phyloP scores from a whole-genome alignment of 2,329 filamentous ascomycete genomes.

The Dissoconium aciculare region DNA sequence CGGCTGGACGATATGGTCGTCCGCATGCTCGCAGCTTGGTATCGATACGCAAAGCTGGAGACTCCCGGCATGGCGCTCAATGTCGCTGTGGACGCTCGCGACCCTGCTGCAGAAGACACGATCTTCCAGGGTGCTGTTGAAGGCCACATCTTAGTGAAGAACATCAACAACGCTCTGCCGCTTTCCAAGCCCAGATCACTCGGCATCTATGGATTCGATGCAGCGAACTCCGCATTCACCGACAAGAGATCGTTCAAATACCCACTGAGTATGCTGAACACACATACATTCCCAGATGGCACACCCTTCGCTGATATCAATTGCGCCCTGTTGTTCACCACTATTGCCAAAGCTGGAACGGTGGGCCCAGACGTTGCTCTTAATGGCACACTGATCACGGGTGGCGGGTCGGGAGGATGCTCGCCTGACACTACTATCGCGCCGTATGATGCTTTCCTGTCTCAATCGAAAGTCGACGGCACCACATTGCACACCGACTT shows the following conservation, averaged over 20 bases:
- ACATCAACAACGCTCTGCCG: conserved; percentile 40
- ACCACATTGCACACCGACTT: conserved; percentile 17
- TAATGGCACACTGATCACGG: conserved; percentile 18
- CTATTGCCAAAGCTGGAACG: conserved; percentile 4
- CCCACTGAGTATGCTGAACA: conserved; percentile 6
- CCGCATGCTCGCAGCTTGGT: conserved; percentile 19
- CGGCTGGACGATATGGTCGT: conserved; percentile 24
- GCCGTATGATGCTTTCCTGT: conserved; percentile 18
- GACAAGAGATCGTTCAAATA: conserved; percentile 7
- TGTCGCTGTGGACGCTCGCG: conserved; percentile 37
- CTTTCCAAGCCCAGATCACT: conserved; percentile 36
- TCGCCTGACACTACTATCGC: conserved; percentile 14
- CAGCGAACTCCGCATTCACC: conserved; percentile 9
- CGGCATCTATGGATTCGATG: conserved; percentile 30
- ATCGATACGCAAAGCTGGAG: conserved; percentile 11
- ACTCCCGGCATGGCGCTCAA: conserved; percentile 36
- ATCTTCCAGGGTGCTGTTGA: conserved; percentile 42
- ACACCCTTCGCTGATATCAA: conserved; percentile 7
- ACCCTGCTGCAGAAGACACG: conserved; percentile 33
- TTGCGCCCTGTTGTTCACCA: conserved; percentile 5
- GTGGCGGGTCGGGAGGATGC: conserved; percentile 19
- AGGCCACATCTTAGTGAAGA: conserved; percentile 49
- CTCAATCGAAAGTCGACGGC: conserved; percentile 15
- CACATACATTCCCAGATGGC: conserved; percentile 8
- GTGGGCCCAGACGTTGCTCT: conserved; percentile 12